These are phyloP conservation scores for Vigna nakashimae DNA, from an alignment of 306 rosid species.

Conservation along the genomic window DNA sequence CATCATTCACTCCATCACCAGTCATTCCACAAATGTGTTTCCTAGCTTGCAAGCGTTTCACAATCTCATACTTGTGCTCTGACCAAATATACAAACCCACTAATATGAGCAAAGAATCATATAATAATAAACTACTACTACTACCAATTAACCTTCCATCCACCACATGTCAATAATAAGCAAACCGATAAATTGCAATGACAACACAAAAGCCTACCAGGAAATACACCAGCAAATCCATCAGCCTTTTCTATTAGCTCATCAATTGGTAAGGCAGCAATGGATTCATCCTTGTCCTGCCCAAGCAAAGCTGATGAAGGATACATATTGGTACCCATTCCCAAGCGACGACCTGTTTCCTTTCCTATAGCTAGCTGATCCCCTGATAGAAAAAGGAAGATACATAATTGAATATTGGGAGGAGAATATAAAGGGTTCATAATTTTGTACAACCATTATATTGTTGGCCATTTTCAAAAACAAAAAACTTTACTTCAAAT, in stretches of 20 bases:
- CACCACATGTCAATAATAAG: conserved; percentile 9
- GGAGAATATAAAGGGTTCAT: background rate
- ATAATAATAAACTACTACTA: background rate
- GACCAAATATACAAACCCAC: conserved; percentile 43
- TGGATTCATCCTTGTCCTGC: conserved; percentile 91
- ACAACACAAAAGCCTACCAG: conserved; percentile 62
- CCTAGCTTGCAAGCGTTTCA: conserved; percentile 97
- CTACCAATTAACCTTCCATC: conserved; percentile 15
- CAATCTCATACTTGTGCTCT: conserved; percentile 99
- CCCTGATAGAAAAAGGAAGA: conserved; percentile 58
- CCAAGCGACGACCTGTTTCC: conserved; percentile 99
- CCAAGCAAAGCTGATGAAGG: conserved; percentile 98
- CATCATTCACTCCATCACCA: conserved; percentile 98
- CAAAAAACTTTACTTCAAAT: conserved; percentile 7
- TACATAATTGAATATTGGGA: conserved; percentile 23
- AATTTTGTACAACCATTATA: conserved; percentile 11
- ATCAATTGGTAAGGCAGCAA: conserved; percentile 86
- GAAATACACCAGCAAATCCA: conserved; percentile 98
- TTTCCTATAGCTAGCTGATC: conserved; percentile 98
- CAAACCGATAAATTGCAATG: conserved; percentile 12
- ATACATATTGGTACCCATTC: conserved; percentile 99
- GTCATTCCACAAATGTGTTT: conserved; percentile 99
- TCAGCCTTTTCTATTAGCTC: conserved; percentile 97
- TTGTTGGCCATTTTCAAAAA: conserved; percentile 2
- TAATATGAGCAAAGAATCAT: conserved; percentile 37